Evolutionary conservation across 208 protist genomes (phyloP), one percentile per base, ranked within the genome.

Genomic region (Kentomonas sorsogonicus): DNA sequence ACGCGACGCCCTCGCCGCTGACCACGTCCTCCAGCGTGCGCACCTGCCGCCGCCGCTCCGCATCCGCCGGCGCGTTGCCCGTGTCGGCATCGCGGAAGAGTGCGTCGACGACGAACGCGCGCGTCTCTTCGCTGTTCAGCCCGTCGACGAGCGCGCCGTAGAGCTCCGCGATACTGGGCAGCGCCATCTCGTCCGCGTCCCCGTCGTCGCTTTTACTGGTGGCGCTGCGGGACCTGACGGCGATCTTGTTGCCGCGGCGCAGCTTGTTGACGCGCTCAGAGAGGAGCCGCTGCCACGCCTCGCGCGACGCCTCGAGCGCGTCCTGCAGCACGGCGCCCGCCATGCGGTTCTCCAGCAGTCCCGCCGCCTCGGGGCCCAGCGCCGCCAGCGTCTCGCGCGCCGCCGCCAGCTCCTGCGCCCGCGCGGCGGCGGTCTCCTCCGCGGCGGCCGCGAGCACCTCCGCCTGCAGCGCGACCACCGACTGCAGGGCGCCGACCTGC

Each of bases 141-240:
- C 83, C 86, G 6, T 68, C 57, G 0, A 94, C 60, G n/a, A 94
- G 65, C 33, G 65, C 69, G 29, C 74, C 60, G 44, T 81, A 85
- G 30, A 94, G 68, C 27, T 85, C 68, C 9, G 72, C 61, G 25
- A 74, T 53, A 3, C 71, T 57, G 11, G 80, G 76, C 22, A 91
- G 72, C 55, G 72, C 58, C 25, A 6, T 10, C 33, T 46, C 33
- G 53, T 60, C 46, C 18, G 40, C 39, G 16, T 44, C 53, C 47
- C 38, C 26, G 30, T 64, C 59, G n/a, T 33, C 9, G 31, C 31
- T 58, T n/a, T n/a, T n/a, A n/a, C n/a, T n/a, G n/a, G n/a, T n/a
- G n/a, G n/a, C n/a, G n/a, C n/a, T n/a, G n/a, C n/a, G n/a, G n/a
- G n/a, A n/a, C n/a, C n/a, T n/a, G n/a, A n/a, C n/a, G n/a, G n/a